Evolutionary conservation across 2,329 filamentous ascomycete species (phyloP), one percentile per base, ranked within the genome.

Genomic region (Cordyceps tenuipes): DNA sequence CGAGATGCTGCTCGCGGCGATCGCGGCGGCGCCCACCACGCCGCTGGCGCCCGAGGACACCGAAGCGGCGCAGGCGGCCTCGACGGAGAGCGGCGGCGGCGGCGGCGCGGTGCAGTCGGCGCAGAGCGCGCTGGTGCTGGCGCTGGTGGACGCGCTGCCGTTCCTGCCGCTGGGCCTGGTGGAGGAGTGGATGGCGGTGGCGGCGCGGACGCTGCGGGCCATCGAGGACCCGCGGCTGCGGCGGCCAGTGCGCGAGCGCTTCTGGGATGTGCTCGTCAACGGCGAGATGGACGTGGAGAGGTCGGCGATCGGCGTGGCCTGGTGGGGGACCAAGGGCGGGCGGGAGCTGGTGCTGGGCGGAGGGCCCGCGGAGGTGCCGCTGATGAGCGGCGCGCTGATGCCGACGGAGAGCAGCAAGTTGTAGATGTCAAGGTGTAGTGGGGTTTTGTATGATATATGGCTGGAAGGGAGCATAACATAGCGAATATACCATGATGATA

Each of bases 251-350:
- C 85, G 86, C 68, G 80, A 84, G 63, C 79, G 91, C 54, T 88
- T 95, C 71, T 91, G 89, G 86, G 86, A 94, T 61, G 81, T 91
- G 3, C 74, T 96, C 10, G 86, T 86, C 46, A 86, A 82, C 66
- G 91, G 91, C 3, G 91, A 96, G 75, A 88, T 96, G 84, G 91
- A 96, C 72, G 87, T 95, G 26, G 89, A 95, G 69, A 82, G 91
- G 62, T 87, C 90, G 7, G 84, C 87, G 46, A 80, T 89, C 36
- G 91, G 88, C 53, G 88, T 96, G 19, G 83, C 84, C 2, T 97
- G 92, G 92, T 96, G 92, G 92, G 89, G 85, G 12, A 80, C 78
- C 13, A 73, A 73, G 41, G 81, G 81, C 7, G 82, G 74, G 75
- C 83, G 70, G 71, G 81, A 80, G 63, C 68, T 81, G 63, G 74